Evolutionary conservation across 2,329 filamentous ascomycete genomes (phyloP).

Genomic region (Fusarium praegraminearum): DNA sequence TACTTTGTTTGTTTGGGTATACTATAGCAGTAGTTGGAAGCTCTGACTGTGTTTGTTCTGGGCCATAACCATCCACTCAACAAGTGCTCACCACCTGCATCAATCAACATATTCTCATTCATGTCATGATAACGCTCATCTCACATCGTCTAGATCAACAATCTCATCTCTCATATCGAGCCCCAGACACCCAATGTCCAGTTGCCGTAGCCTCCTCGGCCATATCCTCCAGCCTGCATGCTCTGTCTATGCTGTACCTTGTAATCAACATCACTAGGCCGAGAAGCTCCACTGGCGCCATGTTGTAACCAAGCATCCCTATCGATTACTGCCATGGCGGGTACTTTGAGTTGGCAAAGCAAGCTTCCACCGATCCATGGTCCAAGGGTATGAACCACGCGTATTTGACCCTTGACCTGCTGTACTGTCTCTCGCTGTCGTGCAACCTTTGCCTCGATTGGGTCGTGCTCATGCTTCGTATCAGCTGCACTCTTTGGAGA

Average conservation of each 20-base stretch:
- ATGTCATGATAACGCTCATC: conserved; percentile 14
- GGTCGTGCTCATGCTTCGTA: conserved; percentile 46
- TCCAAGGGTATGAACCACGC: conserved; percentile 76
- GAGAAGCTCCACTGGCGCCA: conserved; percentile 71
- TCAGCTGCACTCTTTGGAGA: conserved; percentile 42
- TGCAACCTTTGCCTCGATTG: conserved; percentile 54
- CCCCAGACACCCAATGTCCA: conserved; percentile 76
- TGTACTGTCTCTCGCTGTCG: conserved; percentile 53
- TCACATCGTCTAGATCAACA: conserved; percentile 7
- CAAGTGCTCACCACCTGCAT: not conserved
- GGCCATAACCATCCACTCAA: not conserved
- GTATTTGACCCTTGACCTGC: conserved; percentile 68
- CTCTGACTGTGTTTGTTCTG: not conserved
- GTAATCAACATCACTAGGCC: conserved; percentile 69
- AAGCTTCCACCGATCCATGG: conserved; percentile 81
- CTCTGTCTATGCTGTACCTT: conserved; percentile 73
- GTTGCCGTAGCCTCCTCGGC: conserved; percentile 56
- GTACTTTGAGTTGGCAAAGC: conserved; percentile 74
- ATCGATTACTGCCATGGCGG: conserved; percentile 76
- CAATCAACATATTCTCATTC: not conserved
- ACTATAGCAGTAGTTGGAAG: conserved; percentile 28
- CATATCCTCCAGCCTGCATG: conserved; percentile 67
- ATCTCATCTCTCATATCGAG: conserved; percentile 53
- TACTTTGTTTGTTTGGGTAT: not conserved
- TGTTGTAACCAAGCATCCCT: conserved; percentile 77